These are phyloP conservation scores for Wilcoxina mikolae DNA, from an alignment of 495 filamentous ascomycete species.

Conservation along the genomic window DNA sequence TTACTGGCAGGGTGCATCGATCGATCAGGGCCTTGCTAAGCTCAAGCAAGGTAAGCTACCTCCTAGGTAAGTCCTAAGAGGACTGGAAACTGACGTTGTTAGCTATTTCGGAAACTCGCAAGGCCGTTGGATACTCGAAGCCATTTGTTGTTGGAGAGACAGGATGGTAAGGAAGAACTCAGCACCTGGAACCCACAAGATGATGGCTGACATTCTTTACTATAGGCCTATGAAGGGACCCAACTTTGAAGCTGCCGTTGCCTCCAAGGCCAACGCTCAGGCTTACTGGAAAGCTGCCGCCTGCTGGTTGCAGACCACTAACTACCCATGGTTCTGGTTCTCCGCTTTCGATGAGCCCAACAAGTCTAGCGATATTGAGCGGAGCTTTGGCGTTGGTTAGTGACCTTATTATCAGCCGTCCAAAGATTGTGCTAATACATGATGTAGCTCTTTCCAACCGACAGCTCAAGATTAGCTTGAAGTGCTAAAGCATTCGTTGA, in stretches of 20 bases:
- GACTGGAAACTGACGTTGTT: no score
- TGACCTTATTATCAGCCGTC: no score
- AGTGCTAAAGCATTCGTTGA: no score
- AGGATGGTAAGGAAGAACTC: no score
- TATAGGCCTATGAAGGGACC: conserved; percentile 56
- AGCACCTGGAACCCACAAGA: no score
- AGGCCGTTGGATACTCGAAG: conserved; percentile 46
- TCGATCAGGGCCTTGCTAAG: conserved; percentile 16
- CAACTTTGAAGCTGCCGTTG: conserved; percentile 44
- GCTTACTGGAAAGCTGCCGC: conserved; percentile 66
- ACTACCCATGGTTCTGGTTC: conserved; percentile 25
- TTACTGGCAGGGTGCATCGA: conserved; percentile 24
- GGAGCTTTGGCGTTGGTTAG: conserved; percentile 23
- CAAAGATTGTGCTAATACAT: no score
- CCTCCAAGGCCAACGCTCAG: conserved; percentile 55
- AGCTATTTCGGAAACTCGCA: conserved; percentile 47
- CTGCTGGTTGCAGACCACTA: conserved; percentile 35
- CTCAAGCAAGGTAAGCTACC: no score
- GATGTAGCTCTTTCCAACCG: background rate
- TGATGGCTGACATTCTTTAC: no score
- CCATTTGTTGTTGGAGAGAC: conserved; percentile 83
- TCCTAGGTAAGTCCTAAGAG: no score
- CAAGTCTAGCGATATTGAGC: conserved; percentile 15
- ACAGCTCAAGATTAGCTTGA: conserved; percentile 9
- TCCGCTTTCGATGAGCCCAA: conserved; percentile 26